Conservation (phyloP, 495 filamentous ascomycete genomes). For the Lasiosphaeria ovina region DNA sequence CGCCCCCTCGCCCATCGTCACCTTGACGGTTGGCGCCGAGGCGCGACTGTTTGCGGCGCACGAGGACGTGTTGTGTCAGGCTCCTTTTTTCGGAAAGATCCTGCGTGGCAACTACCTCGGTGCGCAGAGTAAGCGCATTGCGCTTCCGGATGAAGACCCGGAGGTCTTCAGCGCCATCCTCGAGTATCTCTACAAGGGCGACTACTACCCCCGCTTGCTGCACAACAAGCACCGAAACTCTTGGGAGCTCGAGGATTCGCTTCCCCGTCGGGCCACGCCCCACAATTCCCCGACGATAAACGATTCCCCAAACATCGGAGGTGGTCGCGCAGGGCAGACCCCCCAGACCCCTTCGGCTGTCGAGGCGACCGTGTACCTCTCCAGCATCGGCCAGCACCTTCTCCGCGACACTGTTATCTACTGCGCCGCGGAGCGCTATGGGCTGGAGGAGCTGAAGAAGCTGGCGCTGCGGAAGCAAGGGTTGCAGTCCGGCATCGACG, state of each 20-base stretch:
- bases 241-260: conserved; percentile 70
- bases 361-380: conserved; percentile 69
- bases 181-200: conserved; percentile 91
- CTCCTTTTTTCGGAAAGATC: conserved; percentile 72
- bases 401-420: conserved; percentile 90
- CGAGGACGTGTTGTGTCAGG: conserved; percentile 77
- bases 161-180: conserved; percentile 88
- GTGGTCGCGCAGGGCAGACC: conserved; percentile 50
- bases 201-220: conserved; percentile 78
- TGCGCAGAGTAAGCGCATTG: conserved; percentile 63
- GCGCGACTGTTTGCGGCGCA: conserved; percentile 88
- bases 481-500: conserved; percentile 78
- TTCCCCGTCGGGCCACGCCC: conserved; percentile 34
- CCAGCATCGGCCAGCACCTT: conserved; percentile 65
- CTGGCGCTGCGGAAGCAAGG: conserved; percentile 91
- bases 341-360: conserved; percentile 49
- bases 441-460: conserved; percentile 80
- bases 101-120: conserved; percentile 62
- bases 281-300: conserved; percentile 38
- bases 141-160: conserved; percentile 80
- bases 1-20: conserved; percentile 72
- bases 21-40: conserved; percentile 75
- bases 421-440: conserved; percentile 83
- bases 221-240: conserved; percentile 65
- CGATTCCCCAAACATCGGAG: conserved; percentile 38